Percentiles rank a stretch among this genome's conserved stretches.
phyloP scores from a whole-genome alignment of 2,329 filamentous ascomycete genomes.

The Hypoxylon sp. region DNA sequence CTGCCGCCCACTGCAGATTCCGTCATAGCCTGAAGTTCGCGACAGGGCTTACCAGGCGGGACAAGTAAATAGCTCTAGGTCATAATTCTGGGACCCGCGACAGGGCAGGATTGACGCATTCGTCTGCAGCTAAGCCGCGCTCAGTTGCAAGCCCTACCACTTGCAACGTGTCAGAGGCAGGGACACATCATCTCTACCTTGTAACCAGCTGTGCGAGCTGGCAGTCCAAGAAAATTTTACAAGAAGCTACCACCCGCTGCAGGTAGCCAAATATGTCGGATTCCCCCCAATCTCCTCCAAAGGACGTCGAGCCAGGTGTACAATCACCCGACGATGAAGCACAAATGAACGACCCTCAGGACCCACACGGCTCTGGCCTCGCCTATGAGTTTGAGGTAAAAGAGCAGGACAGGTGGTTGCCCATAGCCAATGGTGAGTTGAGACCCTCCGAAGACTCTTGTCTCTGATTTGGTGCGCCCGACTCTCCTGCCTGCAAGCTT shows the following conservation, averaged over 20 bases:
- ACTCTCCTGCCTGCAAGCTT: conserved; percentile 56
- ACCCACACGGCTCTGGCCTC: conserved; percentile 81
- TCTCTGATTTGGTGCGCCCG: conserved; percentile 68
- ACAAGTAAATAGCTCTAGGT: conserved; percentile 51
- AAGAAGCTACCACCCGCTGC: conserved; percentile 75
- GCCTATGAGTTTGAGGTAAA: conserved; percentile 98
- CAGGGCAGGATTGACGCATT: conserved; percentile 67
- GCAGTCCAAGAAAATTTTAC: conserved; percentile 69
- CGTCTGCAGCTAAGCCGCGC: conserved; percentile 68
- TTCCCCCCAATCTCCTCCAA: conserved; percentile 86
- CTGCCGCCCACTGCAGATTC: conserved; percentile 51
- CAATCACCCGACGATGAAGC: conserved; percentile 95
- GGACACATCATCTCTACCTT: conserved; percentile 71
- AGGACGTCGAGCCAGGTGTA: conserved; percentile 94
- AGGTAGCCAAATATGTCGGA: conserved; percentile 92
- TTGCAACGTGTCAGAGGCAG: conserved; percentile 72
- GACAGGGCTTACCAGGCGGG: conserved; percentile 56
- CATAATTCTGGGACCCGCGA: conserved; percentile 53
- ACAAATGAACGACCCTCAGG: conserved; percentile 90
- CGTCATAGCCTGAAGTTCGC: conserved; percentile 64
- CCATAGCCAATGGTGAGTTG: conserved; percentile 99
- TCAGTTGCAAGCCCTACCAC: conserved; percentile 67
- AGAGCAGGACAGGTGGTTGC: conserved; percentile 99
- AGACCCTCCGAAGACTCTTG: conserved; percentile 54
- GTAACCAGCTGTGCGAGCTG: conserved; percentile 69